These are phyloP conservation scores for Anthracocystis walkeri DNA, from an alignment of 1,284 basidiomycete species.

Conservation along the genomic window DNA sequence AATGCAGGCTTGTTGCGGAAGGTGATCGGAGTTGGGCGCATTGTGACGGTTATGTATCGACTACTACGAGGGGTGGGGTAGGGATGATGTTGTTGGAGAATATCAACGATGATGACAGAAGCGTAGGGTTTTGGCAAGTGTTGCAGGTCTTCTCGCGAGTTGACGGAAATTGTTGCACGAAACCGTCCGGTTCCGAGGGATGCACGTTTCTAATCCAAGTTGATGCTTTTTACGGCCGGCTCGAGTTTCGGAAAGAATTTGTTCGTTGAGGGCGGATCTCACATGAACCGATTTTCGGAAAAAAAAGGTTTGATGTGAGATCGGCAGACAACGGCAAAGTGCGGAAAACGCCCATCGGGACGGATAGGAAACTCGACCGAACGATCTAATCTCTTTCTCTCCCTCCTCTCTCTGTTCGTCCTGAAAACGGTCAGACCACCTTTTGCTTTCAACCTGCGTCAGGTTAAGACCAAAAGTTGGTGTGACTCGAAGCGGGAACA, in stretches of 20 bases:
- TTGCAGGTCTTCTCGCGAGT: not conserved
- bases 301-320: conserved; percentile 1
- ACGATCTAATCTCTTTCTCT: conserved; percentile 34
- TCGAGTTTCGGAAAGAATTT: no score
- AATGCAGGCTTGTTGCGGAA: conserved; percentile 55
- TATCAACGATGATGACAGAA: not conserved
- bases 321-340: not conserved
- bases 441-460: conserved; percentile 17
- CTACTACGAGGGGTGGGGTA: no score
- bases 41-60: conserved; percentile 6
- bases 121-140: not conserved
- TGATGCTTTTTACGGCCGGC: conserved; percentile 24
- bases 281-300: not conserved
- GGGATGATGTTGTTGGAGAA: no score
- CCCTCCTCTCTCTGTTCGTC: conserved; percentile 1
- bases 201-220: conserved; percentile 7
- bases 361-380: conserved; percentile 50
- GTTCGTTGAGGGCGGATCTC: not conserved
- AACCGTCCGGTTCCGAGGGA: conserved; percentile 43
- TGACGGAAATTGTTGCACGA: conserved; percentile 8
- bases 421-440: conserved; percentile 11
- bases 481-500: conserved; percentile 22
- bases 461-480: conserved; percentile 15
- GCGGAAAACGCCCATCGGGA: conserved; percentile 16
- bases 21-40: conserved; percentile 46